Conservation (phyloP, 2,329 filamentous ascomycete genomes). For the Pseudocercospora fijiensis region DNA sequence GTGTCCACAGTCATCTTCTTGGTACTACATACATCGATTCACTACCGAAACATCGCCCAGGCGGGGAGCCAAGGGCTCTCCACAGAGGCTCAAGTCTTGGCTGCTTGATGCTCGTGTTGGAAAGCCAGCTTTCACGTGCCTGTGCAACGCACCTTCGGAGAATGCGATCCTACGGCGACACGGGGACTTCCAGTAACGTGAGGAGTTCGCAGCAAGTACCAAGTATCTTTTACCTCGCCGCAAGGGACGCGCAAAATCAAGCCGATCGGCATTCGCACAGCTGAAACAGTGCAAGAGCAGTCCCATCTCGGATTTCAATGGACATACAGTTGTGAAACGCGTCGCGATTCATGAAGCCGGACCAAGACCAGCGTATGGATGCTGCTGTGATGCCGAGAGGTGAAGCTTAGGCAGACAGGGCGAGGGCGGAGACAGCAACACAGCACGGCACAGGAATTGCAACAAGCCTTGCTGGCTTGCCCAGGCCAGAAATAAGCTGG, state of each 20-base stretch:
- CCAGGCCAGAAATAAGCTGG: neutral
- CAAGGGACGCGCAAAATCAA: neutral
- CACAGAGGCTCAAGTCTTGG: neutral
- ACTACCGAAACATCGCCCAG: neutral
- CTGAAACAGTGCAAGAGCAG: neutral
- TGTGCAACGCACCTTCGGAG: neutral
- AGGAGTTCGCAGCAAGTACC: neutral
- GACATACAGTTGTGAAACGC: neutral
- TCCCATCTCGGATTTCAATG: neutral
- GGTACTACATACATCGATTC: no score
- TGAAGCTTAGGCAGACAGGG: neutral
- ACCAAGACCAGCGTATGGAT: neutral
- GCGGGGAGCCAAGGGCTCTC: neutral
- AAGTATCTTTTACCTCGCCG: neutral
- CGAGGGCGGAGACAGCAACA: neutral
- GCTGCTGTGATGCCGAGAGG: neutral
- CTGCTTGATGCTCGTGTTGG: neutral
- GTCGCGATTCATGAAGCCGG: neutral
- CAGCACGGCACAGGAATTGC: neutral
- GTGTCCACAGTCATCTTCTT: no score
- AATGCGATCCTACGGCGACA: neutral
- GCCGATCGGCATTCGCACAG: neutral
- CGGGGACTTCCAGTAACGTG: neutral
- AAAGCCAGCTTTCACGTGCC: neutral
- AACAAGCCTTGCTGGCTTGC: neutral